phyloP scores from a whole-genome alignment of 2,329 filamentous ascomycete genomes.

The Diaporthe sp. region DNA sequence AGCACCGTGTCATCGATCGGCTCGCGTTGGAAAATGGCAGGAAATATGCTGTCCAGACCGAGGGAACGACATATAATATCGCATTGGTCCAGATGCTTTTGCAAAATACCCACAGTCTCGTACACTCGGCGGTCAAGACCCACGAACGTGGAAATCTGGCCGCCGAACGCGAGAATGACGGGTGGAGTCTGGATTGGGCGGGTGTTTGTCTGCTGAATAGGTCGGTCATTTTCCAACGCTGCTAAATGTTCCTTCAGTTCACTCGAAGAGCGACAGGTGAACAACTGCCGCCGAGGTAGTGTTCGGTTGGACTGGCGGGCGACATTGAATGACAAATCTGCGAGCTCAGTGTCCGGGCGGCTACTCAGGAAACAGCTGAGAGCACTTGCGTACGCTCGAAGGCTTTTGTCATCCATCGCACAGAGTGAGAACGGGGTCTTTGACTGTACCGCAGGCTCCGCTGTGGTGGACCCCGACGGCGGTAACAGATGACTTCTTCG shows the following conservation, averaged over 20 bases:
- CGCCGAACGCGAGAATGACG: slow-evolving; percentile 22
- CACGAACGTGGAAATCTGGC: slow-evolving; percentile 49
- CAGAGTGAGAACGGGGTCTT: too few species aligned
- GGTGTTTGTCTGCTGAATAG: too few species aligned
- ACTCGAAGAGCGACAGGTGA: slow-evolving; percentile 45
- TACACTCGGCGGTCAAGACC: slow-evolving; percentile 54
- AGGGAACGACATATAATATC: slow-evolving; percentile 21
- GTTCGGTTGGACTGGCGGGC: slow-evolving; percentile 47
- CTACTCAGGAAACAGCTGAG: slow-evolving; percentile 50
- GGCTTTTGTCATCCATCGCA: slow-evolving; percentile 40
- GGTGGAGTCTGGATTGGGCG: not conserved
- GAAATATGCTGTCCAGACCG: slow-evolving; percentile 49
- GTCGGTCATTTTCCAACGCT: not conserved
- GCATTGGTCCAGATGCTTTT: slow-evolving; percentile 43
- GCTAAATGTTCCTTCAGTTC: slow-evolving; percentile 42
- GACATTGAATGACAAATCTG: slow-evolving; percentile 51
- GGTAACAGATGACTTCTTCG: slow-evolving; percentile 45
- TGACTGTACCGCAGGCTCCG: too few species aligned
- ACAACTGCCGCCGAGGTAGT: slow-evolving; percentile 43
- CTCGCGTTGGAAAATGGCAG: slow-evolving; percentile 50
- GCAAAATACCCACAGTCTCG: slow-evolving; percentile 44
- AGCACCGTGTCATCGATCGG: slow-evolving; percentile 56
- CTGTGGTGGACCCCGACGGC: too few species aligned
- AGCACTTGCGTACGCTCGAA: not conserved
- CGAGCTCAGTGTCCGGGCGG: slow-evolving; percentile 41